Evolutionary conservation across 2,329 filamentous ascomycete genomes (phyloP).

Genomic region (Colletotrichum trifolii): DNA sequence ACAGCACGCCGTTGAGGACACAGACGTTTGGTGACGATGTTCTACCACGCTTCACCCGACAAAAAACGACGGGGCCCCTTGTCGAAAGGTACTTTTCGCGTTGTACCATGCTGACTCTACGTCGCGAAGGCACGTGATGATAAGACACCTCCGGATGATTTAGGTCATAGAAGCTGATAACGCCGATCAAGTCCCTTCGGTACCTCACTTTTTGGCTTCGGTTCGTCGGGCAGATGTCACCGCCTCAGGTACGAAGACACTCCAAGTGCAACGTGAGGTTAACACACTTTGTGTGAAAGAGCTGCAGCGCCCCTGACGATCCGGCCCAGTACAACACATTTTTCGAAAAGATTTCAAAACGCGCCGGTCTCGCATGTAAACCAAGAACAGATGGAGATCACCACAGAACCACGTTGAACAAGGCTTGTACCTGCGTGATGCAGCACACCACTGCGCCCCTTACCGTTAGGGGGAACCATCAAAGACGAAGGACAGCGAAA

Average conservation of each 20-base stretch:
- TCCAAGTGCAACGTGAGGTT: too few species aligned
- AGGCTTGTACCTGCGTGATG: too few species aligned
- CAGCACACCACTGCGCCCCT: too few species aligned
- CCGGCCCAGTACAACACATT: background rate
- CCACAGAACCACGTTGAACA: slow-evolving; percentile 4
- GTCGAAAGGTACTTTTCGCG: too few species aligned
- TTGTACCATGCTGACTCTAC: background rate
- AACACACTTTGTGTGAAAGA: too few species aligned
- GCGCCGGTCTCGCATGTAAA: slow-evolving; percentile 10
- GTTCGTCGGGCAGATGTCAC: slow-evolving; percentile 6
- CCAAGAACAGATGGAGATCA: background rate
- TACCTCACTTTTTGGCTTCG: background rate
- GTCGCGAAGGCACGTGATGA: slow-evolving; percentile 8
- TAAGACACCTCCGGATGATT: background rate
- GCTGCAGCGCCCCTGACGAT: slow-evolving; percentile 21
- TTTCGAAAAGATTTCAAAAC: slow-evolving; percentile 14
- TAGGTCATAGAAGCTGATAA: background rate
- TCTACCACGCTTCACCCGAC: background rate
- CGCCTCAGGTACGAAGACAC: too few species aligned
- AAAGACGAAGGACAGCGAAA: too few species aligned
- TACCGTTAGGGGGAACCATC: too few species aligned
- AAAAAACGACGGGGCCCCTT: too few species aligned
- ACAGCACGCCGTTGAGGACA: slow-evolving; percentile 1
- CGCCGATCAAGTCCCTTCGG: too few species aligned
- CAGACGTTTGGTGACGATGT: slow-evolving; percentile 12